phyloP scores from a whole-genome alignment of 805 yeast species.

The Lachancea kluyveri region DNA sequence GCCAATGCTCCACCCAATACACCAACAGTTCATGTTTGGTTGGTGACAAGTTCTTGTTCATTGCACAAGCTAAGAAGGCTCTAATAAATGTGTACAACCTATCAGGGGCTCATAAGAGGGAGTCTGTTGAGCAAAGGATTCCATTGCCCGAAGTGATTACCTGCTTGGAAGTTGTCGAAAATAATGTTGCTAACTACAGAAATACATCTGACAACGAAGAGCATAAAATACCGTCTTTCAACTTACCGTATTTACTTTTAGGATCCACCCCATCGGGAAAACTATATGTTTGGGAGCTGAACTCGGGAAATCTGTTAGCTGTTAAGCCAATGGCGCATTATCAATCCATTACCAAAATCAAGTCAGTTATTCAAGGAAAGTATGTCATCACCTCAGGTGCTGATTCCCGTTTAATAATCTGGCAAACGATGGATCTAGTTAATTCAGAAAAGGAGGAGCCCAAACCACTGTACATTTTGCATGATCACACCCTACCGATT shows the following conservation, averaged over 20 bases:
- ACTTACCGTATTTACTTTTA: slow-evolving; percentile 64
- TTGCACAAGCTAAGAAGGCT: slow-evolving; percentile 67
- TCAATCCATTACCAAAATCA: slow-evolving; percentile 59
- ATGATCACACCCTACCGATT: slow-evolving; percentile 48
- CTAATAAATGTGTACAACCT: slow-evolving; percentile 64
- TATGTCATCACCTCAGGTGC: slow-evolving; percentile 69
- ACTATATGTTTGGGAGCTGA: slow-evolving; percentile 77
- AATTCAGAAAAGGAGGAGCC: slow-evolving; percentile 31
- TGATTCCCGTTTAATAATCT: slow-evolving; percentile 73
- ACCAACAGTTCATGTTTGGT: slow-evolving; percentile 46
- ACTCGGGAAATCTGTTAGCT: slow-evolving; percentile 64
- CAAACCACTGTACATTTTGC: slow-evolving; percentile 53
- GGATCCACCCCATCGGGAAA: slow-evolving; percentile 56
- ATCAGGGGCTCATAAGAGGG: slow-evolving; percentile 31
- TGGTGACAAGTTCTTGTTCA: slow-evolving; percentile 53
- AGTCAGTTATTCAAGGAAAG: slow-evolving; percentile 56
- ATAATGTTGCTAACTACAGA: slow-evolving; percentile 15
- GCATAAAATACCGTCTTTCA: slow-evolving; percentile 33
- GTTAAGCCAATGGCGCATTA: slow-evolving; percentile 76
- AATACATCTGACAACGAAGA: slow-evolving; percentile 16
- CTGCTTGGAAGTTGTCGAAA: slow-evolving; percentile 34
- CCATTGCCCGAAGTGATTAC: slow-evolving; percentile 78
- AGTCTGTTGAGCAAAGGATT: slow-evolving; percentile 65
- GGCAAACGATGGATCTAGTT: slow-evolving; percentile 60
- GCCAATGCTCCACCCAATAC: slow-evolving; percentile 39